Base-by-base conservation (phyloP, 495 filamentous ascomycete genomes). In the Hypomontagnella monticulosa region DNA sequence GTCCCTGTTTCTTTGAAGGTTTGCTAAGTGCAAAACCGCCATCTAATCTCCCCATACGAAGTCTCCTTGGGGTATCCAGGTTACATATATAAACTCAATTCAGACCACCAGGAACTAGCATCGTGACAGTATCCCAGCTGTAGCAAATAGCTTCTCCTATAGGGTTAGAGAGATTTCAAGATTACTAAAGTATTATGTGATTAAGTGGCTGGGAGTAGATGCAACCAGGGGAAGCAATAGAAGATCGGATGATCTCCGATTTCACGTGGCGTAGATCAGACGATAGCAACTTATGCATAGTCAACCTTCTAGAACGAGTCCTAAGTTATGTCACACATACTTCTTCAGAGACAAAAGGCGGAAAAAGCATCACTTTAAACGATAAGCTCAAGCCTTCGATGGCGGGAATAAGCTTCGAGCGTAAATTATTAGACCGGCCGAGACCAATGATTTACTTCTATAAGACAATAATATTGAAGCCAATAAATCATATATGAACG, bases 221-320 rank as follows among this genome's bases (percentile, higher is more conserved):
- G n/a, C 40, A 15, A 43, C 40, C 11, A 18, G 15, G 6, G 15
- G 23, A 38, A 12, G 11, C 12, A 32, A 14, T 15, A 48, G 34
- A 47, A 27, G 37, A 61, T 53, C 49, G 32, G 49, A 61, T 19
- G 8, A 54, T 61, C 58, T 47, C 48, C 58, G 30, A 46, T 38
- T 46, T 43, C 57, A 46, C 40, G 47, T 53, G 48, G 47, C 47
- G 37, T 15, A 51, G 49, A 37, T 18, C 18, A 27, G 33, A 54
- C 23, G 30, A 54, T 27, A 27, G 27, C 12, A 9, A 44, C 34
- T 38, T 33, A 37, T 53, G 19, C 19, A 61, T 3, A 32, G 30
- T 4, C 23, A 15, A 53, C 57, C 57, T 60, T 60, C 57, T 52
- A 50, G 37, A 60, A 60, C 4, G 30, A 47, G 38, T 27, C 23